phyloP scores from a whole-genome alignment of 139 green algal species.

The Spirogloea muscicola region DNA sequence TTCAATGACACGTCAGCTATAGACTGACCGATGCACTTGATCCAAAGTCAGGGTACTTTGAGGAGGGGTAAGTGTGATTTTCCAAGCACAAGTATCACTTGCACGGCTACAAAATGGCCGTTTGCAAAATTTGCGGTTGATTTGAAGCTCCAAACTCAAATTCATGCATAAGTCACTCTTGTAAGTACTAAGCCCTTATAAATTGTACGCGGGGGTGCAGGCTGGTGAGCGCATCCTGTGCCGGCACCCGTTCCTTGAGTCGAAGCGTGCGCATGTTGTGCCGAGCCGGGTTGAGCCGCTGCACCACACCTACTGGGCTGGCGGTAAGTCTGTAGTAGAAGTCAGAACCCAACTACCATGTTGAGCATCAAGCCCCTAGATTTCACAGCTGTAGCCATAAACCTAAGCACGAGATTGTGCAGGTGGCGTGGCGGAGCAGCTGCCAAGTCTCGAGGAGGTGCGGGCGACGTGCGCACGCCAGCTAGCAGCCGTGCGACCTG shows the following conservation, averaged over 20 bases:
- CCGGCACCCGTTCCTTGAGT: slow-evolving; percentile 48
- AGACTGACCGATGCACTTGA: too few relatives aligned
- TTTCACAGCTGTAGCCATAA: not conserved
- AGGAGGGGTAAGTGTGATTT: too few relatives aligned
- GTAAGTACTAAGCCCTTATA: too few relatives aligned
- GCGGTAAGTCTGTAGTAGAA: not conserved
- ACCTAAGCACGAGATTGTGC: not conserved
- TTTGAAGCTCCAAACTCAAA: too few relatives aligned
- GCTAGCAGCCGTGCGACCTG: slow-evolving; percentile 21
- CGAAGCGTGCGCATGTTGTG: slow-evolving; percentile 48
- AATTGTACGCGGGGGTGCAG: not conserved
- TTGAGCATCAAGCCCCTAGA: not conserved
- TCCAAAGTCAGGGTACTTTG: too few relatives aligned
- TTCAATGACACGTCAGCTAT: too few relatives aligned
- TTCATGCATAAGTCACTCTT: too few relatives aligned
- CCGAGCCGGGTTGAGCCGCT: slow-evolving; percentile 46
- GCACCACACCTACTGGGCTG: slow-evolving; percentile 41
- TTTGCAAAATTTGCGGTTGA: too few relatives aligned
- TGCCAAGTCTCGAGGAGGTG: slow-evolving; percentile 26
- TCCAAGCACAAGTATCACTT: too few relatives aligned
- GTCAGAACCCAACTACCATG: not conserved
- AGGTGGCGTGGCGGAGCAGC: slow-evolving; percentile 10
- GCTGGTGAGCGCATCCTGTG: slow-evolving; percentile 46
- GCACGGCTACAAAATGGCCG: too few relatives aligned
- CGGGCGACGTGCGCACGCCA: slow-evolving; percentile 11